Evolutionary conservation across 306 rosid genomes (phyloP), one percentile per base, ranked within the genome.

Genomic region (Quercus parvula): DNA sequence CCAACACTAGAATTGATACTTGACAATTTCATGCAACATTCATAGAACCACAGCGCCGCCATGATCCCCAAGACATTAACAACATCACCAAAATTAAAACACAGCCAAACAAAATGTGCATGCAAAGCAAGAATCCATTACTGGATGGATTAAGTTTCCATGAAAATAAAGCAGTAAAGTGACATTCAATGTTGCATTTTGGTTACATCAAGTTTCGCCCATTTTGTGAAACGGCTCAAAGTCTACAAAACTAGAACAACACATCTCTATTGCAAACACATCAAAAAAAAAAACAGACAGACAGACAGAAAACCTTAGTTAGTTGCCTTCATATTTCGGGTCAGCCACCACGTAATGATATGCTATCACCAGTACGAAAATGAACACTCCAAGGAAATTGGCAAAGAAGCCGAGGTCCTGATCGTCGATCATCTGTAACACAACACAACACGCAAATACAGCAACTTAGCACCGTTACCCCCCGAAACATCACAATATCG

Each of bases 301-400:
- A 35, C 2, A 20, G 56, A 33, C 61, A 71, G 54, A 79, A 75
- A 56, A 20, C 84, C 46, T 41, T 41, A 41, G 46, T 82, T 84
- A 91, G 84, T 88, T 91, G 74, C 92, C 87, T 78, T 92, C 97
- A 62, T 81, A 92, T 75, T 95, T 95, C 4, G 94, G 98, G 76
- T 94, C 94, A 52, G 98, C 98, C 91, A 90, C 74, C 70, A 91
- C 98, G 80, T 77, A 95, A 77, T 95, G 99, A 78, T 92, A 95
- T 0, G 96, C 97, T 58, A 95, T 90, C 78, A 94, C 94, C 85
- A 95, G 76, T 6, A 87, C 90, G 83, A 94, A 94, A 73, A 94
- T 86, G 84, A 92, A 92, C 79, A 91, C 80, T 77, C 97, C 97
- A 28, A 94, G 94, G 76, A 94, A 92, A 87, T 94, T 92, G 95